Evolutionary conservation across 192 early-diverging fungal genomes (phyloP).

Genomic region (Pilobolus umbonatus): DNA sequence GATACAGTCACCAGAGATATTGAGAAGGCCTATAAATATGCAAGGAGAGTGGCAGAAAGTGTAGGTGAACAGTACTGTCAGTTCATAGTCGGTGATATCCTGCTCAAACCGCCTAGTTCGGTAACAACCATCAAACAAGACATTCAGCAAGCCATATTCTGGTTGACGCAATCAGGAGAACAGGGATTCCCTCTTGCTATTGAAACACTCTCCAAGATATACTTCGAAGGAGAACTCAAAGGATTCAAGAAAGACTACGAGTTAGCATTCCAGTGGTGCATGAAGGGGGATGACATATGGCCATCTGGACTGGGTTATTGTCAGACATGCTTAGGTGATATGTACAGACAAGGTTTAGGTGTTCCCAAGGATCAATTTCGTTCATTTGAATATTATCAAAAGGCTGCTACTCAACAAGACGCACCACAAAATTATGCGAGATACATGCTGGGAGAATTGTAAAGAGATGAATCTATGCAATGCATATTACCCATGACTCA

Average conservation of each 20-base stretch:
- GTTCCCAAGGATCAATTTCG: conserved; percentile 21
- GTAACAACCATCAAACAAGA: conserved; percentile 4
- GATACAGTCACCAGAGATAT: conserved; percentile 17
- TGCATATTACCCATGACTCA: not conserved
- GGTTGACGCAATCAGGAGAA: conserved; percentile 29
- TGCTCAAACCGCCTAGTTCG: conserved; percentile 4
- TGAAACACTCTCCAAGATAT: conserved; percentile 22
- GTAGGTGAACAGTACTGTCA: conserved; percentile 32
- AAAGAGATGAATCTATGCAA: conserved; percentile 1
- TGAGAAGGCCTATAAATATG: conserved; percentile 28
- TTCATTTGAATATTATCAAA: conserved; percentile 32
- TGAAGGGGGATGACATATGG: conserved; percentile 29
- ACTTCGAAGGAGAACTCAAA: conserved; percentile 18
- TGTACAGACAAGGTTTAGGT: conserved; percentile 24
- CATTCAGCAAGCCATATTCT: conserved; percentile 25
- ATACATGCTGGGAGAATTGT: conserved; percentile 32
- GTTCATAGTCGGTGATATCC: conserved; percentile 28
- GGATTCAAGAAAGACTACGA: conserved; percentile 22
- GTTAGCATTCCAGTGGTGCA: conserved; percentile 23
- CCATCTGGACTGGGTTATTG: conserved; percentile 35
- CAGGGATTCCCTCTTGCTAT: conserved; percentile 33
- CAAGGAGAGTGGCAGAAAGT: conserved; percentile 21
- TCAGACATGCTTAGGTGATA: conserved; percentile 28
- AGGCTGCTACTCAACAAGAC: conserved; percentile 32
- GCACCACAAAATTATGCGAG: conserved; percentile 33